Evolutionary conservation across 495 filamentous ascomycete species (phyloP).

Genomic region (Aspergillus nanangensis): DNA sequence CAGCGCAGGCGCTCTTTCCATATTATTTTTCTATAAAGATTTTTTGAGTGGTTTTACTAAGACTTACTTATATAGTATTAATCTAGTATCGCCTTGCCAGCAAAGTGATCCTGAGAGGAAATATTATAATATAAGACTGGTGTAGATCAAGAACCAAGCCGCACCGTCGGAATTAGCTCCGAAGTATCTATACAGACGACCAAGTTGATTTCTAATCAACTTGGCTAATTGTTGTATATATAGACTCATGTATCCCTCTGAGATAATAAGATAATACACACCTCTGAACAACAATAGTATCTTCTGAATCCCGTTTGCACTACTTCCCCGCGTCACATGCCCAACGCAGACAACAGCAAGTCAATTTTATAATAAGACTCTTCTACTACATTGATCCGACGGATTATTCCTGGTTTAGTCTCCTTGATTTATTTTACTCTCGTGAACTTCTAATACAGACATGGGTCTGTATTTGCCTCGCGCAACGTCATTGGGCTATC

Average conservation of each 20-base stretch:
- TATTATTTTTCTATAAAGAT: constrained; percentile 5
- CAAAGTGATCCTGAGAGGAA: constrained; percentile 14
- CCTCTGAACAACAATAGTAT: background rate
- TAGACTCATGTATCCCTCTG: background rate
- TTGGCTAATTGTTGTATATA: background rate
- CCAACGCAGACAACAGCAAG: no score
- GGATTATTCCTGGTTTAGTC: no score
- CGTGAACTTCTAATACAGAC: no score
- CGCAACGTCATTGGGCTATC: no score
- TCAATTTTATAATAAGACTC: no score
- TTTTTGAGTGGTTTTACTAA: constrained; percentile 14
- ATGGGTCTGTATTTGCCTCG: no score
- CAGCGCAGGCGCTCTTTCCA: constrained; percentile 13
- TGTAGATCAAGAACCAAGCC: background rate
- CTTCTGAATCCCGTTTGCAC: no score
- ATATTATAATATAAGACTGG: background rate
- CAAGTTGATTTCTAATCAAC: background rate
- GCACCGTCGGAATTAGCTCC: background rate
- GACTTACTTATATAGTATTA: constrained; percentile 7
- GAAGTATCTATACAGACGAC: no score
- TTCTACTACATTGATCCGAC: no score
- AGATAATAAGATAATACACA: background rate
- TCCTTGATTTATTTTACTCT: no score
- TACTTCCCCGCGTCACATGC: no score
- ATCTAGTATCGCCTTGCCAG: constrained; percentile 15